phyloP scores from a whole-genome alignment of 73 alveolate species.

The Paramecium biaurelia region DNA sequence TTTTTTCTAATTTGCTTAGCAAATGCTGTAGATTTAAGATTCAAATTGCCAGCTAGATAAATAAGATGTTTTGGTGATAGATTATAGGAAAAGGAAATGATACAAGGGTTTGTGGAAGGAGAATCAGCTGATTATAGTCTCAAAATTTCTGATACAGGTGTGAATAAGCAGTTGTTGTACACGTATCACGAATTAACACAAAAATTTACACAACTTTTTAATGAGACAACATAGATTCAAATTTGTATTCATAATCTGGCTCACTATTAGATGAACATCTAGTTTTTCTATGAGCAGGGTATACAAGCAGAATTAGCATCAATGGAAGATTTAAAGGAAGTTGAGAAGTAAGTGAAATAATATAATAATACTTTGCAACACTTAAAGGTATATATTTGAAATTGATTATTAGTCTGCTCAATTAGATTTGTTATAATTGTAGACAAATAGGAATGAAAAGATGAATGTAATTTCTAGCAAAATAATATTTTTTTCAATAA shows the following conservation, averaged over 20 bases:
- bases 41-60: conserved; percentile 13
- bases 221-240: neutral
- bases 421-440: neutral
- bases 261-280: neutral
- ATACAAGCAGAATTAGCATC: neutral
- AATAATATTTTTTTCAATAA: neutral
- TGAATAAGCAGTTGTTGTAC: neutral
- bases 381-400: neutral
- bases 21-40: neutral
- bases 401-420: neutral
- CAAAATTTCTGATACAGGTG: neutral
- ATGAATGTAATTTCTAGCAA: neutral
- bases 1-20: neutral
- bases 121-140: conserved; percentile 19
- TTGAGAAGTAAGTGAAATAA: neutral
- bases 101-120: neutral
- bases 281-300: neutral
- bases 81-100: neutral
- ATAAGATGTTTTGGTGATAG: conserved; percentile 31
- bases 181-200: neutral
- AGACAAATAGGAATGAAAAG: neutral
- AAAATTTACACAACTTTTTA: neutral
- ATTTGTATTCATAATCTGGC: conserved; percentile 10
- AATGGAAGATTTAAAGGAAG: conserved; percentile 7
- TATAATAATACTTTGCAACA: neutral